These are phyloP conservation scores for Bisporella sp. DNA, from an alignment of 2,329 filamentous ascomycete genomes.

Conservation along the genomic window DNA sequence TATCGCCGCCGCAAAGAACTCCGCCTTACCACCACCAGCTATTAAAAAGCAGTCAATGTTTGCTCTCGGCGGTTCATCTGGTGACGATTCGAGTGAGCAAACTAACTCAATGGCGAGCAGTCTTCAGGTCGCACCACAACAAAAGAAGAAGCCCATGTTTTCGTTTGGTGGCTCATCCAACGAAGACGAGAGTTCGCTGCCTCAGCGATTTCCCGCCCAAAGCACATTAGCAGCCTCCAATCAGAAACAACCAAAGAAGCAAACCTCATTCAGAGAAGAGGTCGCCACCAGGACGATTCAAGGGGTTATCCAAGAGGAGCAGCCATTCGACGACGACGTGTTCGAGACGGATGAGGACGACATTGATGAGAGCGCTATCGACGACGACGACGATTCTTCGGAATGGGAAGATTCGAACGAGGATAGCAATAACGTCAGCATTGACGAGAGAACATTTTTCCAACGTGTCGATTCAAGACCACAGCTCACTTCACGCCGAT, in stretches of 20 bases:
- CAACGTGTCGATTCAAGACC: constrained; percentile 83
- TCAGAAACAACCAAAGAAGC: constrained; percentile 56
- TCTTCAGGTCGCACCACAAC: constrained; percentile 13
- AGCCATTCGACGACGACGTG: constrained; percentile 45
- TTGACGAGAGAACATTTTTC: constrained; percentile 76
- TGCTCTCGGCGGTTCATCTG: constrained; percentile 34
- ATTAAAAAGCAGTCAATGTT: constrained; percentile 55
- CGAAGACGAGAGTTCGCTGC: constrained; percentile 73
- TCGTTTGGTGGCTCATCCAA: constrained; percentile 75
- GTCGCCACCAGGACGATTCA: constrained; percentile 55
- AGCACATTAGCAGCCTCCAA: constrained; percentile 49
- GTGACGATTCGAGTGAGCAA: constrained; percentile 29
- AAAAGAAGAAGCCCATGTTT: constrained; percentile 58
- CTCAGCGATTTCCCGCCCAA: constrained; percentile 36
- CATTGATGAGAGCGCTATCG: constrained; percentile 77
- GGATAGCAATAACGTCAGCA: constrained; percentile 75
- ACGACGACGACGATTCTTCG: constrained; percentile 55
- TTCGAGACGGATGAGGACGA: constrained; percentile 58
- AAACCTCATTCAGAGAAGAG: constrained; percentile 74
- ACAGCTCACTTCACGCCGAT: constrained; percentile 78
- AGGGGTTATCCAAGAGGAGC: constrained; percentile 43
- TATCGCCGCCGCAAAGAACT: constrained; percentile 38
- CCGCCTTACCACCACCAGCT: constrained; percentile 50
- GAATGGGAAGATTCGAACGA: constrained; percentile 63
- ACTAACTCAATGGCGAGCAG: constrained; percentile 20